Conservation (phyloP, 139 green algal species). For the Chlorella sp. region DNA sequence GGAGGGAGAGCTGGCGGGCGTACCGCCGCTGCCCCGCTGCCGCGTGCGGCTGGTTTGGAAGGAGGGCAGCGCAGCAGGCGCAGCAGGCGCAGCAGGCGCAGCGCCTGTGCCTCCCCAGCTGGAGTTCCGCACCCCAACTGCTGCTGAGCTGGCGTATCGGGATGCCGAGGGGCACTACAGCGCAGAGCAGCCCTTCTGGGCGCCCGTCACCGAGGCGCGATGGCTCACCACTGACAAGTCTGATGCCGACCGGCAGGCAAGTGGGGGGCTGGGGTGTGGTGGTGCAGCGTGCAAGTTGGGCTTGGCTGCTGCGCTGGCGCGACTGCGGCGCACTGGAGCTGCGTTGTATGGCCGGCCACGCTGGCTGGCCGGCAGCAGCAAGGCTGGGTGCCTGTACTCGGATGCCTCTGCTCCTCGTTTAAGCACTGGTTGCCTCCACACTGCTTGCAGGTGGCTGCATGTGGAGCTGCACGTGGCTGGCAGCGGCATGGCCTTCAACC, state of each 20-base stretch:
- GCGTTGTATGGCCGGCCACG: no score
- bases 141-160: constrained; percentile 37
- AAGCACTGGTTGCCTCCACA: not conserved
- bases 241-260: constrained; percentile 55
- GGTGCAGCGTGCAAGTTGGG: no score
- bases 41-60: constrained; percentile 49
- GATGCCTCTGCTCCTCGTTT: no score
- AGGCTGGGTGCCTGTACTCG: no score
- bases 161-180: constrained; percentile 68
- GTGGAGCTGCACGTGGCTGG: not conserved
- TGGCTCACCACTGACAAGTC: constrained; percentile 41
- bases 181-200: constrained; percentile 70
- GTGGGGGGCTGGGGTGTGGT: not conserved
- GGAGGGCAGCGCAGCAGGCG: constrained; percentile 3
- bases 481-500: not conserved
- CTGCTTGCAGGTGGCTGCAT: not conserved
- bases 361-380: no score
- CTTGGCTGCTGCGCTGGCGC: no score
- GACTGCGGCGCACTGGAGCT: no score
- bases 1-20: constrained; percentile 54
- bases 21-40: constrained; percentile 68
- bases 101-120: no score
- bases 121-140: constrained; percentile 26
- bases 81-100: constrained; percentile 16
- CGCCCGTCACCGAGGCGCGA: constrained; percentile 45